Conservation (phyloP, 1,139 yeast species). For the Saccharomyces hybrid region DNA sequence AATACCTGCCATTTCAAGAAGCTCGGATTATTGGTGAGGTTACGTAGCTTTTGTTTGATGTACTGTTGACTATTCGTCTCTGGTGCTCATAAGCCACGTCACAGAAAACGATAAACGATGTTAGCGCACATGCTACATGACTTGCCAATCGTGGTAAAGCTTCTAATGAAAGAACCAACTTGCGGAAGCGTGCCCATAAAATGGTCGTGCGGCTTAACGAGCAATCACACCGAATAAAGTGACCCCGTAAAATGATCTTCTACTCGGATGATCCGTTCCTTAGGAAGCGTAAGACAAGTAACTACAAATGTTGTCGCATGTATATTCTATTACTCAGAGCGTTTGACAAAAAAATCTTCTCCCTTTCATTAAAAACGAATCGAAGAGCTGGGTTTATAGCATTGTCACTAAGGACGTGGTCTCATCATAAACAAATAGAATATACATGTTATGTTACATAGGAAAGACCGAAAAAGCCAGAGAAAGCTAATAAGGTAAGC, state of each 20-base stretch:
- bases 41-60: not conserved
- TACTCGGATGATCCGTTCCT: not conserved
- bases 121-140: not conserved
- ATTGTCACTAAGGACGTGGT: conserved; percentile 34
- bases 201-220: not conserved
- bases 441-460: not conserved
- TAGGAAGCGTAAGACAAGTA: not conserved
- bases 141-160: not conserved
- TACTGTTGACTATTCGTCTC: not conserved
- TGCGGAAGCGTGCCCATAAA: not conserved
- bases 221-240: not conserved
- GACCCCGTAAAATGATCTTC: not conserved
- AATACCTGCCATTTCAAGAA: not conserved
- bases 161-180: not conserved
- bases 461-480: not conserved
- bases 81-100: not conserved
- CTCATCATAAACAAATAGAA: conserved; percentile 32
- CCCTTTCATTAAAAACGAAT: conserved; percentile 22
- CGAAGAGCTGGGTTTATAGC: conserved; percentile 50
- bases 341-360: conserved; percentile 31
- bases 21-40: not conserved
- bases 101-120: not conserved
- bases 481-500: not conserved
- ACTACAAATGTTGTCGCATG: not conserved
- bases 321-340: conserved; percentile 30